Evolutionary conservation across 2,329 filamentous ascomycete genomes (phyloP), one percentile per base, ranked within the genome.

Genomic region (Trichoderma guizhouense): DNA sequence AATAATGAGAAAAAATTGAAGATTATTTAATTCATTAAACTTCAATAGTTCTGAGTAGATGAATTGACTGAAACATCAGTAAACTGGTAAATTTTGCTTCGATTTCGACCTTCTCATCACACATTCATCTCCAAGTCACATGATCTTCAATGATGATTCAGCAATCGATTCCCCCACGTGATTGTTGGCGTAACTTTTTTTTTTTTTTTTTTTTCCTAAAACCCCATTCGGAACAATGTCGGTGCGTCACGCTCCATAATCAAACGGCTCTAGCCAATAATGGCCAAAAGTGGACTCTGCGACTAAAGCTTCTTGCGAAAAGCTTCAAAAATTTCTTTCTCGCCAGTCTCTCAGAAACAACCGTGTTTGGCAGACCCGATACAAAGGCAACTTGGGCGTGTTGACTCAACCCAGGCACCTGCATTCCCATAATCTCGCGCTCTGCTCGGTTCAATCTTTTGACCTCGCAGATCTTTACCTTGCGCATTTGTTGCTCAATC

Each of bases 261-360:
- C 1, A 21, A 47, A 39, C 2, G 0, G 28, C 18, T 60, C 70
- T 74, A 73, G 68, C 76, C 69, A 63, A 68, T 60, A 72, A 73
- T 68, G 71, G 73, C 24, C 66, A 9, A 36, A n/a, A 36, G 70
- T 73, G 74, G 76, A 64, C 63, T 21, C 55, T 34, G 67, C 28
- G 53, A 69, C 71, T 71, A 74, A 76, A 73, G 73, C 74, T 74
- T 73, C 70, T 65, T 73, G 71, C 70, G 69, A 73, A 75, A 76
- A 80, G 79, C 79, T 82, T 80, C 78, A 81, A 81, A 82, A 82
- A 81, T 78, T 79, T 81, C 79, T 81, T 79, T 78, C 75, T 74
- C 74, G 72, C 75, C 72, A 74, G 69, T 67, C 72, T 72, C 55
- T 71, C 68, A 64, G 39, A 66, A 72, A 63, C 51, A 58, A 51